These are phyloP conservation scores for Psophocarpus tetragonolobus DNA, from an alignment of 306 rosid species.

Conservation along the genomic window DNA sequence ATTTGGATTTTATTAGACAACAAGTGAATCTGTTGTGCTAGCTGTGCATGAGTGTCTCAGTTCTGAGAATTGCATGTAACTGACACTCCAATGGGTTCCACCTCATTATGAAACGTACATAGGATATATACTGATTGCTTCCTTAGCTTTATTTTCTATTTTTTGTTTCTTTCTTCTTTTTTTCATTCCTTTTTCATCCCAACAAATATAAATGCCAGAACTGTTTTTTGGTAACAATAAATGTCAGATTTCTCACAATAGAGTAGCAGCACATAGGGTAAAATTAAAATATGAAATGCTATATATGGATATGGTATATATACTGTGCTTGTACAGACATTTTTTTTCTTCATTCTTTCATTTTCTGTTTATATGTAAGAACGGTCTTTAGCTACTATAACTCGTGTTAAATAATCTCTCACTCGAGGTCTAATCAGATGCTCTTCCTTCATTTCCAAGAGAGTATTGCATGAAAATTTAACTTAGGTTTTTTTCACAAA, in stretches of 20 bases:
- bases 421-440: too few species aligned
- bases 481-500: too few species aligned
- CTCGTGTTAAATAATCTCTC: background rate
- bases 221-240: too few species aligned
- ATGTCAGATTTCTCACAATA: background rate
- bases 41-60: background rate
- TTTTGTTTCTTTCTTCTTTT: background rate
- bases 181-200: background rate
- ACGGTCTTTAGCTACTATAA: background rate
- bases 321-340: background rate
- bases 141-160: background rate
- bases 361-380: too few species aligned
- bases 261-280: background rate
- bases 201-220: too few species aligned
- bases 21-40: background rate
- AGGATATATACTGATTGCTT: background rate
- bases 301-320: background rate
- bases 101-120: background rate
- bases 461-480: too few species aligned
- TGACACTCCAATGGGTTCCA: background rate
- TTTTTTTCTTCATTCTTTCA: background rate
- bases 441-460: too few species aligned
- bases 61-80: slow-evolving; percentile 1
- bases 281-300: background rate
- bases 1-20: background rate